Conservation (phyloP, 2,329 filamentous ascomycete genomes). For the Botrytis medusae region DNA sequence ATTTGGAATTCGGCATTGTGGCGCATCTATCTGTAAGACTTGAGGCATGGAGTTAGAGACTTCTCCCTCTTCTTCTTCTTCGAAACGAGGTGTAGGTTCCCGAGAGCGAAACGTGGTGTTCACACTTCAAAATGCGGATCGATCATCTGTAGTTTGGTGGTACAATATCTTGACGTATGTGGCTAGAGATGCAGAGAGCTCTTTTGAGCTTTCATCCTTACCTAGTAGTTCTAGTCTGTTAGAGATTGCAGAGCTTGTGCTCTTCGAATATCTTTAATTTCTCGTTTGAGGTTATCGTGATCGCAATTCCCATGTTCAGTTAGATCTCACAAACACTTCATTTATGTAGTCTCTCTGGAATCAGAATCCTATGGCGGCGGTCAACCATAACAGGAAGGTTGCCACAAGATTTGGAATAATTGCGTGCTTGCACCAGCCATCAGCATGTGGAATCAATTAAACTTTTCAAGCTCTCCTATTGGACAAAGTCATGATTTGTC, state of each 20-base stretch:
- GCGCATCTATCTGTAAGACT: not conserved
- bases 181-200: not conserved
- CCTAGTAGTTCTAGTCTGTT: not conserved
- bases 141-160: not conserved
- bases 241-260: not conserved
- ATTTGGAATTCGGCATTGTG: not conserved
- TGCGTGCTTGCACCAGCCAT: not conserved
- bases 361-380: not conserved
- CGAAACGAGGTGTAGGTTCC: not conserved
- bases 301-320: not conserved
- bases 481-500: constrained; percentile 9
- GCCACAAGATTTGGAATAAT: constrained; percentile 4
- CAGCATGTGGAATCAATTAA: not conserved
- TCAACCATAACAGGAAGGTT: constrained; percentile 6
- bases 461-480: constrained; percentile 4
- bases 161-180: constrained; percentile 1
- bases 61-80: not conserved
- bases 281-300: not conserved
- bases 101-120: not conserved
- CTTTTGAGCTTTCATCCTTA: not conserved
- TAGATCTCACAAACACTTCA: not conserved
- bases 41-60: not conserved
- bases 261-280: too few species aligned
- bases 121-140: not conserved
- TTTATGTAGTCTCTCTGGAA: not conserved